A percentile compares a stretch with the other conserved stretches of the same genome.
Evolutionary conservation across 2,329 filamentous ascomycete species (phyloP).

Genomic region (Neonectria sp.): DNA sequence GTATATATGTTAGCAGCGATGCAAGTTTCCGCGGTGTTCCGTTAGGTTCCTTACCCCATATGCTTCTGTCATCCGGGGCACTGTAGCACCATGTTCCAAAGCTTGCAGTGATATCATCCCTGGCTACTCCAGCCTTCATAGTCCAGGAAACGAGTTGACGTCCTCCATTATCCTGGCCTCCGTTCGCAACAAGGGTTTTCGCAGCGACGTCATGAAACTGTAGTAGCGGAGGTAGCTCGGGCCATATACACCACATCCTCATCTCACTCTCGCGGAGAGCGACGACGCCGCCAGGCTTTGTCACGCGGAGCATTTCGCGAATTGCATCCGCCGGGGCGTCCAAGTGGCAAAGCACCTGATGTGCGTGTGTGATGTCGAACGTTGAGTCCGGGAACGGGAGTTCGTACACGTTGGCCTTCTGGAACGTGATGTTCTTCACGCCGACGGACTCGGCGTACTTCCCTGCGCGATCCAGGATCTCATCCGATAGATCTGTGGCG

Average conservation of each 20-base stretch:
- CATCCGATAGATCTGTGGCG: constrained; percentile 51
- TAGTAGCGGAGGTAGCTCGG: constrained; percentile 43
- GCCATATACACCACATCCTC: constrained; percentile 50
- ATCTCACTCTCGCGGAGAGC: constrained; percentile 54
- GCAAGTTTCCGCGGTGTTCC: neutral
- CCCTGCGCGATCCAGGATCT: constrained; percentile 49
- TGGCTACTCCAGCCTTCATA: constrained; percentile 41
- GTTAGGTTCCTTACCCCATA: constrained; percentile 44
- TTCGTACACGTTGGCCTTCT: constrained; percentile 47
- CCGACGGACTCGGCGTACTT: constrained; percentile 41
- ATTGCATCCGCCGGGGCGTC: constrained; percentile 53
- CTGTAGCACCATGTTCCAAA: constrained; percentile 52
- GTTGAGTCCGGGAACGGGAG: constrained; percentile 57
- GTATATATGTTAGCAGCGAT: constrained; percentile 16
- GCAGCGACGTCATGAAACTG: constrained; percentile 43
- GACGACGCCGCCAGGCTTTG: constrained; percentile 59
- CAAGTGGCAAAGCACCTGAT: constrained; percentile 61
- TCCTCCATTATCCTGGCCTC: constrained; percentile 47
- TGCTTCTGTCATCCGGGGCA: constrained; percentile 39
- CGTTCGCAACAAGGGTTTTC: constrained; percentile 41
- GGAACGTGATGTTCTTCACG: constrained; percentile 47
- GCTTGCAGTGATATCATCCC: constrained; percentile 42
- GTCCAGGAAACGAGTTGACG: constrained; percentile 49
- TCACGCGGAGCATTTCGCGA: constrained; percentile 59
- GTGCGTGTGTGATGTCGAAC: constrained; percentile 61